phyloP scores from a whole-genome alignment of 2,329 filamentous ascomycete genomes.

The Cordyceps farinosa region DNA sequence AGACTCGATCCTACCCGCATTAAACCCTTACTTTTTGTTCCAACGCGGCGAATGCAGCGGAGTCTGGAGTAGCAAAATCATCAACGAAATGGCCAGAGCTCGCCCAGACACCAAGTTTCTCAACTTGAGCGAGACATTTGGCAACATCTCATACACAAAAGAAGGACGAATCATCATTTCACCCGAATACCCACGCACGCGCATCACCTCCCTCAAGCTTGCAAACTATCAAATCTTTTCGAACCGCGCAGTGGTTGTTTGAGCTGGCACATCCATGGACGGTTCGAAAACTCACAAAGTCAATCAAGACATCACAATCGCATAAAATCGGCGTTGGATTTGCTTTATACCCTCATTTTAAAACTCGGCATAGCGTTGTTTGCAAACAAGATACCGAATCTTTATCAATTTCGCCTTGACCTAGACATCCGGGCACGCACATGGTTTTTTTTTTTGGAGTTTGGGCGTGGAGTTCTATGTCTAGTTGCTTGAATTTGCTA shows the following conservation, averaged over 20 bases:
- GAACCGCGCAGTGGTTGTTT: slow-evolving; percentile 37
- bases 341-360: neutral
- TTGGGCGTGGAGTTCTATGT: neutral
- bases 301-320: neutral
- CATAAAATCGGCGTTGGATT: slow-evolving; percentile 10
- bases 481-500: neutral
- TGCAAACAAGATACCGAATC: neutral
- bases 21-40: slow-evolving; percentile 71
- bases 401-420: neutral
- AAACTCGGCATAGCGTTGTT: neutral
- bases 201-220: slow-evolving; percentile 54
- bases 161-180: slow-evolving; percentile 56
- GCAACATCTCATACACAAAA: slow-evolving; percentile 55
- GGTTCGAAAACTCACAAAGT: neutral
- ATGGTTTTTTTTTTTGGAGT: neutral
- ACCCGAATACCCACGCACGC: slow-evolving; percentile 51
- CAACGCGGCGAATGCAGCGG: slow-evolving; percentile 60
- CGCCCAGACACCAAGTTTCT: slow-evolving; percentile 58
- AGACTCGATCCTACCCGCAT: slow-evolving; percentile 66
- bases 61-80: slow-evolving; percentile 67
- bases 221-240: slow-evolving; percentile 53
- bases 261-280: slow-evolving; percentile 9
- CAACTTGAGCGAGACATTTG: slow-evolving; percentile 62
- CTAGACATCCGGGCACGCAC: neutral
- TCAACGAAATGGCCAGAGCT: slow-evolving; percentile 55